Percentiles rank a stretch among this genome's conserved stretches.
These are phyloP conservation scores for Thraustotheca clavata DNA, from an alignment of 352 stramenopile species.

Conservation along the genomic window DNA sequence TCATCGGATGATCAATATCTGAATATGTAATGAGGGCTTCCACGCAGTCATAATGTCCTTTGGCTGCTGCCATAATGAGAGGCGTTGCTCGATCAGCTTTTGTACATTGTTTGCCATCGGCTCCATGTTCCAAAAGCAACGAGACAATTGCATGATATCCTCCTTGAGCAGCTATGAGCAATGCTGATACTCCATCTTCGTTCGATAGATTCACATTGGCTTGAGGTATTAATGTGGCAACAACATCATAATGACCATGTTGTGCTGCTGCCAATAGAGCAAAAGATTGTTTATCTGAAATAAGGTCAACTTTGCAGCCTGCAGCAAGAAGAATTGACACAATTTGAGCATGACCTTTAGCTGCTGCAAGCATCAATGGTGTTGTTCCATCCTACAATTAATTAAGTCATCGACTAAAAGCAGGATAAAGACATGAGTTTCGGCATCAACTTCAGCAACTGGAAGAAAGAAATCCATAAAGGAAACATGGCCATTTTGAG, in stretches of 20 bases:
- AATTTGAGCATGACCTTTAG: neutral
- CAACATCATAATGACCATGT: constrained; percentile 8
- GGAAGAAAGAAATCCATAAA: neutral
- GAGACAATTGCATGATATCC: neutral
- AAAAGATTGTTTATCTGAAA: constrained; percentile 1
- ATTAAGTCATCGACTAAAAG: neutral
- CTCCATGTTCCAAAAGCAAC: neutral
- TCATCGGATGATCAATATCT: neutral
- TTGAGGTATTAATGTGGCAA: neutral
- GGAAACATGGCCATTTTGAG: neutral
- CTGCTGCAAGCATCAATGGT: neutral
- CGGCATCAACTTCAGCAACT: neutral
- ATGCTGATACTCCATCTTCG: neutral
- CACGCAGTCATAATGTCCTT: neutral
- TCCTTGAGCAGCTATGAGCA: neutral
- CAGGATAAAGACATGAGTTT: neutral
- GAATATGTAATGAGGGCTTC: neutral
- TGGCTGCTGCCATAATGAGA: neutral
- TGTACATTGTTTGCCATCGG: neutral
- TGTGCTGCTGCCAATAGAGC: neutral
- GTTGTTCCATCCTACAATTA: neutral
- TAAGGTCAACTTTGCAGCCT: neutral
- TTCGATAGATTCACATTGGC: neutral
- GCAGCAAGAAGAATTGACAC: neutral
- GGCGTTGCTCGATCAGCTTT: neutral